Evolutionary conservation across 2,329 filamentous ascomycete species (phyloP).

Genomic region (Fusarium stilboides): DNA sequence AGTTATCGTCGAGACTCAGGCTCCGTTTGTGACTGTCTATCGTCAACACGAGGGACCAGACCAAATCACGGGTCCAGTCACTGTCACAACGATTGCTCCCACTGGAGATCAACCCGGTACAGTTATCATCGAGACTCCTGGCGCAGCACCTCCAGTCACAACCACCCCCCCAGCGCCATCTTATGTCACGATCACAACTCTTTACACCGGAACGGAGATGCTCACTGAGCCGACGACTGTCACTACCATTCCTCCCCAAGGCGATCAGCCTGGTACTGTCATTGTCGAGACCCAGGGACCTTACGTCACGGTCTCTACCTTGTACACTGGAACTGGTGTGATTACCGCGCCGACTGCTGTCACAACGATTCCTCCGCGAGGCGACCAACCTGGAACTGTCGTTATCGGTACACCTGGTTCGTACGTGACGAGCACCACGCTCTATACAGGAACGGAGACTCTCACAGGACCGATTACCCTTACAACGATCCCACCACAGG

Average conservation of each 20-base stretch:
- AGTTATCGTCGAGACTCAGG: slow-evolving; percentile 21
- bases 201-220: slow-evolving; percentile 20
- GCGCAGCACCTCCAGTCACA: neutral
- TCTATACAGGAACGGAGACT: slow-evolving; percentile 16
- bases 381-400: slow-evolving; percentile 27
- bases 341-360: slow-evolving; percentile 23
- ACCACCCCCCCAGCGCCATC: slow-evolving; percentile 7
- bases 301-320: slow-evolving; percentile 11
- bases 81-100: slow-evolving; percentile 11
- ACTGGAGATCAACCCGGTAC: slow-evolving; percentile 12
- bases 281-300: slow-evolving; percentile 15
- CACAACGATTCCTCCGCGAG: slow-evolving; percentile 21
- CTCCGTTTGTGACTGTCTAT: slow-evolving; percentile 4
- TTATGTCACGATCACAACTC: slow-evolving; percentile 29
- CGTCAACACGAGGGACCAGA: neutral
- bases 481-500: slow-evolving; percentile 19
- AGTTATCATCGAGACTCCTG: slow-evolving; percentile 22
- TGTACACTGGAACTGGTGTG: slow-evolving; percentile 21
- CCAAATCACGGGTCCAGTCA: slow-evolving; percentile 5
- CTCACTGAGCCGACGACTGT: slow-evolving; percentile 27
- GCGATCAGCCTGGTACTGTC: slow-evolving; percentile 28
- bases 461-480: slow-evolving; percentile 21
- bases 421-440: slow-evolving; percentile 19
- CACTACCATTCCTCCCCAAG: slow-evolving; percentile 22
- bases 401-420: slow-evolving; percentile 18